Base-by-base conservation (phyloP, 768 basidiomycete genomes). In the Collybia sp. region DNA sequence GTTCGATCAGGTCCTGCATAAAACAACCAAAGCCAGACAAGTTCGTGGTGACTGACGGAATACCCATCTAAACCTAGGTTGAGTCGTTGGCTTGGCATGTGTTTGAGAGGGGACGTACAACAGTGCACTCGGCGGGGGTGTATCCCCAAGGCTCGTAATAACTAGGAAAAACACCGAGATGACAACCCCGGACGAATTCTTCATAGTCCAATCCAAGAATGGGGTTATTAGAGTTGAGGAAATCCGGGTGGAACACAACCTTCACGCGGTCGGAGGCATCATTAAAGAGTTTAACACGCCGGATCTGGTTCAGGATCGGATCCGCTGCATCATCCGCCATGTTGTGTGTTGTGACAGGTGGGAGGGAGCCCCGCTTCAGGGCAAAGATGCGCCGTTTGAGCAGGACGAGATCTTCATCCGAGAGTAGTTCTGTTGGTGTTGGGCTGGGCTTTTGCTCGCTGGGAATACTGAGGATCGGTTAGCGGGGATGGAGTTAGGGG, bases 141-240 rank as follows among this genome's bases (percentile, higher is more conserved):
- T 96, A 96, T 0, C 91, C 91, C 91, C 91, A 93, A 2, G 92
- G 92, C 68, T 94, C 90, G 61, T 96, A 97, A 60, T 97, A 98
- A 53, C 87, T 91, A 2, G 96, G 95, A 79, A 99, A 99, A 34
- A 99, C 95, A 40, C 96, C 96, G 41, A 99, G 70, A 72, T 99
- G 96, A 61, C 95, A 97, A 1, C 96, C 96, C 52, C 96, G 75
- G 32, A 98, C 96, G 59, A 99, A 99, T 68, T 99, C 96, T 65
- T 99, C 96, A 63, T 99, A 99, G 61, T 99, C 96, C 48, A 99
- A 75, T 2, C 93, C 94, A 15, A 99, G 70, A 44, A 98, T 96
- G 0, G 96, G 96, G 68, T 98, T 97, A 68, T 94, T 97, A 49
- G 91, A 85, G 67, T 95, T 98, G 60, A 99, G 66, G 71, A 99